Conservation (phyloP, 2,329 filamentous ascomycete genomes). For the Coniochaeta sp. region DNA sequence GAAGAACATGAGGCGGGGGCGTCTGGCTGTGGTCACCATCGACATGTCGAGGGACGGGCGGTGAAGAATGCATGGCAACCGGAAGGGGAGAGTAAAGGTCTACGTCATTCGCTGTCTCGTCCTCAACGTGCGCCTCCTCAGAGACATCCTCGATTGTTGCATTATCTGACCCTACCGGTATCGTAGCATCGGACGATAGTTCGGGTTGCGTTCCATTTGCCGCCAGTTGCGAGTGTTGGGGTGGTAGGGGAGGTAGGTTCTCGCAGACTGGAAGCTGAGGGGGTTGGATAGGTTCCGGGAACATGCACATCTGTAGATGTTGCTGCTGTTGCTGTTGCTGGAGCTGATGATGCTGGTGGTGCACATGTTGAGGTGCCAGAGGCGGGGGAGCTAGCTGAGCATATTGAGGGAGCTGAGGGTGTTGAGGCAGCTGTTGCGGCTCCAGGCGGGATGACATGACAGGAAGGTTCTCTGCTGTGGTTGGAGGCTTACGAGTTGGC, state of each 20-base stretch:
- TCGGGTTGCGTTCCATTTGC: slow-evolving; percentile 33
- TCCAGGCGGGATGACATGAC: slow-evolving; percentile 52
- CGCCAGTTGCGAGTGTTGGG: slow-evolving; percentile 17
- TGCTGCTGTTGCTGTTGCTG: slow-evolving; percentile 7
- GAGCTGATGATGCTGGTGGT: not conserved
- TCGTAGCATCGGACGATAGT: slow-evolving; percentile 70
- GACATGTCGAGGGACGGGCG: slow-evolving; percentile 60
- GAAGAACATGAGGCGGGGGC: slow-evolving; percentile 65
- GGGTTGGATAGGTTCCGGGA: slow-evolving; percentile 40
- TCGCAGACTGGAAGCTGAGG: slow-evolving; percentile 31
- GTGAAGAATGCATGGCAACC: slow-evolving; percentile 78
- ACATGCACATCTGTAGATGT: slow-evolving; percentile 11
- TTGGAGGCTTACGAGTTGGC: slow-evolving; percentile 51
- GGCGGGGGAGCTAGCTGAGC: slow-evolving; percentile 12
- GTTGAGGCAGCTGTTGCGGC: slow-evolving; percentile 27
- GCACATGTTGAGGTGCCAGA: not conserved
- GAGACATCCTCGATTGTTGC: slow-evolving; percentile 43
- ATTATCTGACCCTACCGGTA: slow-evolving; percentile 59
- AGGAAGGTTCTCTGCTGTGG: slow-evolving; percentile 48
- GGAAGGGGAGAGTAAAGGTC: slow-evolving; percentile 64
- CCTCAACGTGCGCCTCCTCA: slow-evolving; percentile 32
- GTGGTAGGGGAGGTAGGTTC: slow-evolving; percentile 29
- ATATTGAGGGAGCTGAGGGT: slow-evolving; percentile 17
- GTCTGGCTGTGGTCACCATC: slow-evolving; percentile 60
- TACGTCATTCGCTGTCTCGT: slow-evolving; percentile 31